Evolutionary conservation across 371 early-diverging fungal species (phyloP).

Genomic region (Rhizopus delemar): DNA sequence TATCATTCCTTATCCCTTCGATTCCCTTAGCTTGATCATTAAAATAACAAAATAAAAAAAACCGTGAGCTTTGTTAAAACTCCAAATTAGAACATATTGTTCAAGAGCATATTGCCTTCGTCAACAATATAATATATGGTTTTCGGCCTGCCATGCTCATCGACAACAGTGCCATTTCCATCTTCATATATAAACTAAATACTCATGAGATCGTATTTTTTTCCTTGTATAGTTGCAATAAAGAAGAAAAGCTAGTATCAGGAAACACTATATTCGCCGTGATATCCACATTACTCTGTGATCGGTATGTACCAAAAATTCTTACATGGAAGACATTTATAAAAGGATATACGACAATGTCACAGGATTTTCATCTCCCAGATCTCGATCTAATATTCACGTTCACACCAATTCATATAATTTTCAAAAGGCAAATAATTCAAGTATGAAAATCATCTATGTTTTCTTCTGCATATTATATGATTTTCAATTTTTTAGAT

Average conservation of each 20-base stretch:
- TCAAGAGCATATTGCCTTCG: conserved; percentile 14
- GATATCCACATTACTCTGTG: conserved; percentile 11
- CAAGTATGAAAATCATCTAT: too few species aligned
- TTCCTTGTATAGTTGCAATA: conserved; percentile 15
- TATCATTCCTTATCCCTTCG: conserved; percentile 13
- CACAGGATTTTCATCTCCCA: conserved; percentile 12
- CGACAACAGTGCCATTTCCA: conserved; percentile 21
- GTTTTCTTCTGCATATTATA: too few species aligned
- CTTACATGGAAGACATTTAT: conserved; percentile 11
- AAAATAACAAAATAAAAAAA: conserved; percentile 12
- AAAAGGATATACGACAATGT: conserved; percentile 8
- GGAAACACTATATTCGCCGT: conserved; percentile 10
- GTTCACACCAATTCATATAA: too few species aligned
- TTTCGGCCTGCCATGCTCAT: conserved; percentile 19
- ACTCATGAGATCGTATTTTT: conserved; percentile 9
- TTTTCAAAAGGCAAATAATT: too few species aligned
- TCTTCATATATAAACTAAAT: conserved; percentile 19
- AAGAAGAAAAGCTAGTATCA: conserved; percentile 13
- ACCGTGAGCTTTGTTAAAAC: conserved; percentile 12
- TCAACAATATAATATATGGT: conserved; percentile 17
- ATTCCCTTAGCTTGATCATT: conserved; percentile 18
- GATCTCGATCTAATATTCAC: too few species aligned
- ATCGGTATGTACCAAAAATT: conserved; percentile 10
- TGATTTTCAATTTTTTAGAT: too few species aligned
- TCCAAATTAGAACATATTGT: conserved; percentile 11